These are phyloP conservation scores for Thelonectria rubi DNA, from an alignment of 2,329 filamentous ascomycete species.

Conservation along the genomic window DNA sequence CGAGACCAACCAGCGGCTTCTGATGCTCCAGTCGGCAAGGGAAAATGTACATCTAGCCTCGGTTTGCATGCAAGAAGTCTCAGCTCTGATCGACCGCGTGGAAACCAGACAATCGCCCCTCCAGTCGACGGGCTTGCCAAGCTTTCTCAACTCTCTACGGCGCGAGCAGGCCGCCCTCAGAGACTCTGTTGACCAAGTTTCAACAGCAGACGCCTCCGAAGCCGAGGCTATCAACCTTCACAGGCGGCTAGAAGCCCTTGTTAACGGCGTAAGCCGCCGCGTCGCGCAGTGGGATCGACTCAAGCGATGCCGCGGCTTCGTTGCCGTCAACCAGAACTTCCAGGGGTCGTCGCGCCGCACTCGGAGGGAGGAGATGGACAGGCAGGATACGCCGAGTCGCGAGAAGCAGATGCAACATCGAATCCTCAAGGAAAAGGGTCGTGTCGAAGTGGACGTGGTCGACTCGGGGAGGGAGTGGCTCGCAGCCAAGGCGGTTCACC, in stretches of 20 bases:
- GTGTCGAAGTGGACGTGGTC: constrained; percentile 49
- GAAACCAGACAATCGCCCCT: constrained; percentile 6
- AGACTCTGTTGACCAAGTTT: constrained; percentile 22
- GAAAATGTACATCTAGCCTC: constrained; percentile 3
- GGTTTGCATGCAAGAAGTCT: constrained; percentile 20
- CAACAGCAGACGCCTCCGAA: neutral
- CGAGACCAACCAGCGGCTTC: constrained; percentile 17
- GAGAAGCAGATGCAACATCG: constrained; percentile 46
- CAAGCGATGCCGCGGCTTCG: constrained; percentile 45
- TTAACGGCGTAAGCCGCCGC: constrained; percentile 35
- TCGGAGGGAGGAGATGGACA: constrained; percentile 37
- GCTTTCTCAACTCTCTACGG: constrained; percentile 35
- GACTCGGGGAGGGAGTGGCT: constrained; percentile 49
- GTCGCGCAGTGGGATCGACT: constrained; percentile 46
- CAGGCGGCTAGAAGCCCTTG: constrained; percentile 39
- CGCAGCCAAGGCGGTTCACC: constrained; percentile 43
- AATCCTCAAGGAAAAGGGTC: constrained; percentile 46
- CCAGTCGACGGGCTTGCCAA: constrained; percentile 34
- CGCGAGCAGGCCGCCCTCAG: constrained; percentile 29
- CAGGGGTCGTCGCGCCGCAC: constrained; percentile 44
- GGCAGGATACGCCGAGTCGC: neutral
- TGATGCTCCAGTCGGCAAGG: constrained; percentile 31
- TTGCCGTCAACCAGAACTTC: constrained; percentile 46
- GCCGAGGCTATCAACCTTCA: constrained; percentile 12
- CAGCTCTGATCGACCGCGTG: constrained; percentile 14